These are phyloP conservation scores for Solanum acaule DNA, from an alignment of 257 asterid genomes.

Conservation along the genomic window DNA sequence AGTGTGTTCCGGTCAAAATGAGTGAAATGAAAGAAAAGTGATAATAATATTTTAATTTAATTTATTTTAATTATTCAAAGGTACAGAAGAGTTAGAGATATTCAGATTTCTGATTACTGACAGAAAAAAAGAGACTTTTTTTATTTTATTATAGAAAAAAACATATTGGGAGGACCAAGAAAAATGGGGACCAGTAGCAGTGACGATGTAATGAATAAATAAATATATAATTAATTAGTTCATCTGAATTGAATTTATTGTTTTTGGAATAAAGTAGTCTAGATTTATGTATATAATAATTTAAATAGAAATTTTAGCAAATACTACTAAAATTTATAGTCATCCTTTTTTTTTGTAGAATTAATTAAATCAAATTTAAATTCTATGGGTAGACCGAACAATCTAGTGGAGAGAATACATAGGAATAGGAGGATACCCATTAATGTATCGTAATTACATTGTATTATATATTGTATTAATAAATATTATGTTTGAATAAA, in stretches of 20 bases:
- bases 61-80: neutral
- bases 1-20: slow-evolving; percentile 35
- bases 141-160: neutral
- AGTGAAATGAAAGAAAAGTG: slow-evolving; percentile 12
- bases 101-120: neutral
- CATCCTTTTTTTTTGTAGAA: neutral
- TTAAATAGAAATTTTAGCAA: neutral
- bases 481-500: too few species aligned
- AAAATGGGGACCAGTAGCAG: neutral
- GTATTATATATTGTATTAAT: too few species aligned
- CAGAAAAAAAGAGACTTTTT: neutral
- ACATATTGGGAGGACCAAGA: neutral
- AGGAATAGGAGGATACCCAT: neutral
- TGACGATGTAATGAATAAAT: neutral
- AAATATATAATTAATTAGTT: neutral
- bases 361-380: neutral
- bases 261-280: neutral
- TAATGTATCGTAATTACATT: too few species aligned
- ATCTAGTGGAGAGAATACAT: neutral
- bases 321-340: neutral
- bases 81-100: neutral
- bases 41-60: slow-evolving; percentile 1
- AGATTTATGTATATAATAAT: neutral
- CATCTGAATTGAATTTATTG: neutral
- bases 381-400: neutral